Base-by-base conservation (phyloP, 2,329 filamentous ascomycete genomes). In the Trichoderma cornu-damae region DNA sequence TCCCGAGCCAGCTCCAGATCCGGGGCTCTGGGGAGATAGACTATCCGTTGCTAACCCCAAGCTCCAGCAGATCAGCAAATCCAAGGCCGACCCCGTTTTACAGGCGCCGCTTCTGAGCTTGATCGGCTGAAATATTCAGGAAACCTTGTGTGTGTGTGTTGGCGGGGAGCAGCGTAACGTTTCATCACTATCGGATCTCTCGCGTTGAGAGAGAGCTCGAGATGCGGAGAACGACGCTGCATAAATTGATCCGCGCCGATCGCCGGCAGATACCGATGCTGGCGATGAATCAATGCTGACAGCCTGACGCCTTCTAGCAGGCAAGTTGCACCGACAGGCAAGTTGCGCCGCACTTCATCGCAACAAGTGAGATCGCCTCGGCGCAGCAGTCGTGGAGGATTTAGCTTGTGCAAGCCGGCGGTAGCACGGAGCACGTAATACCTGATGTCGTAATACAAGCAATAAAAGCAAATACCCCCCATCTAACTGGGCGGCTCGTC, bases 121-220 rank as follows among this genome's bases (percentile, higher is more conserved):
- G 22, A 28, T 24, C 32, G 52, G 32, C 52, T 35, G 30, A 22
- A 22, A 14, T 28, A 26, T 37, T 48, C 34, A 32, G 40, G 43
- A 42, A 22, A 18, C 40, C 28, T 18, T 44, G 48, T 22, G 6
- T 32, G 26, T 24, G 16, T 49, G 53, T 35, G 43, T 44, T 44
- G 50, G 48, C 38, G 28, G 24, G 51, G 49, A 44, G 43, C 34
- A 58, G 49, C 56, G 56, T 58, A 58, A 58, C 56, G 56, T 58
- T 58, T 35, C 56, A 58, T 58, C 28, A 32, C 22, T 20, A 49
- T 57, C 20, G 12, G 26, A 57, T 47, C 24, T 54, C 40, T 54
- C 30, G 14, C 20, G 40, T n/a, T n/a, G n/a, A 22, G 20, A 35
- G 12, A 35, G 42, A 7, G 42, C 22, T 32, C 22, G 9, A 55